Conservation (phyloP, 2,329 filamentous ascomycete species). For the Pseudocercospora vitis region DNA sequence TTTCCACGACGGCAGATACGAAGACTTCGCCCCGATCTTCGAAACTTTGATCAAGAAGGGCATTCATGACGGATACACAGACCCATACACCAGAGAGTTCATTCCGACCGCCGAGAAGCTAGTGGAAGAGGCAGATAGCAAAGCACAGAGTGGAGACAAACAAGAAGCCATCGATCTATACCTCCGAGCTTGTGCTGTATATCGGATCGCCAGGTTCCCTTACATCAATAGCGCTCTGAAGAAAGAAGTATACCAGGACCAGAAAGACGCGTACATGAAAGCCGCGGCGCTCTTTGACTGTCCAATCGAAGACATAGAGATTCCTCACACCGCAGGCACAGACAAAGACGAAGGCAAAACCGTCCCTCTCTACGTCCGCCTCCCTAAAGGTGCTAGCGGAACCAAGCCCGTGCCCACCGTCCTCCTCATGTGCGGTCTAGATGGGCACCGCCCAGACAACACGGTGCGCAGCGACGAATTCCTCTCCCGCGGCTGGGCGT, state of each 20-base stretch:
- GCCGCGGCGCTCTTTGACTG: constrained; percentile 38
- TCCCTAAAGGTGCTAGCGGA: constrained; percentile 37
- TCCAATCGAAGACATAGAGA: constrained; percentile 42
- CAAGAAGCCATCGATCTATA: constrained; percentile 37
- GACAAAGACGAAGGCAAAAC: constrained; percentile 38
- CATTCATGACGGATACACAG: constrained; percentile 43
- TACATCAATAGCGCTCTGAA: constrained; percentile 41
- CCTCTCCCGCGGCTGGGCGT: constrained; percentile 62
- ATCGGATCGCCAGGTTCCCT: constrained; percentile 41
- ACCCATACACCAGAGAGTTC: constrained; percentile 41
- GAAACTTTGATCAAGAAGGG: constrained; percentile 38
- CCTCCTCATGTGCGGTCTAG: constrained; percentile 61
- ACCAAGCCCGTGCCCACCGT: constrained; percentile 48
- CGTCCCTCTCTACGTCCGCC: constrained; percentile 43
- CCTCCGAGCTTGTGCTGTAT: constrained; percentile 40
- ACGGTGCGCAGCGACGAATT: constrained; percentile 62
- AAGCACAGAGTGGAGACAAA: constrained; percentile 28
- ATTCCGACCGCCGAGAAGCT: constrained; percentile 38
- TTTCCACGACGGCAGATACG: constrained; percentile 35
- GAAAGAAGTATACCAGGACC: constrained; percentile 36
- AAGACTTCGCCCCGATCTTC: constrained; percentile 43
- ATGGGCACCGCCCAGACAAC: constrained; percentile 65
- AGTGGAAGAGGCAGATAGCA: constrained; percentile 33
- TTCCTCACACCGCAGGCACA: constrained; percentile 42
- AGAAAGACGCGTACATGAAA: constrained; percentile 42